Evolutionary conservation across 371 early-diverging fungal genomes (phyloP), one percentile per base, ranked within the genome.

Genomic region (Capillidium rhysosporum): DNA sequence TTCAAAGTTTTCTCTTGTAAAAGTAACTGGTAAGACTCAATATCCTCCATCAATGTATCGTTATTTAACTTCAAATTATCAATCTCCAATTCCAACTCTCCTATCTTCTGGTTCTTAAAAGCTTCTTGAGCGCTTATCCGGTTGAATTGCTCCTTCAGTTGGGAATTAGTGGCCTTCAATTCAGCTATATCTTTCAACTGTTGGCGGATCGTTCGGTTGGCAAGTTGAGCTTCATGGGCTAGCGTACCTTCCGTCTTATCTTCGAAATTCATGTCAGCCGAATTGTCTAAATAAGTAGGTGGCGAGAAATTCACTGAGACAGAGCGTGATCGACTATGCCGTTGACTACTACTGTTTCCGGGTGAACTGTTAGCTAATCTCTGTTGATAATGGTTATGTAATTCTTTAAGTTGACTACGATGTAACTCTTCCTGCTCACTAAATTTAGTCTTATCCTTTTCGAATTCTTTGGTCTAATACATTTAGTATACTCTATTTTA

Each of bases 1-100:
- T 70, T 80, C 64, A 86, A 76, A 2, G 86, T 81, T 60, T 76
- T 80, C 66, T 86, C 82, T 49, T 83, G 82, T 56, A 86, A 58
- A 48, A 89, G 65, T 25, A 82, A 65, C 61, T 87, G 88, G 64
- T 78, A 86, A 43, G 82, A 76, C 63, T 87, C 89, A 64, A 82
- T 85, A 47, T 87, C 89, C 57, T 87, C 86, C 77, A 77, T 76
- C 49, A 87, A 63, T 1, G 75, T 68, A 51, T 66, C 68, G 61
- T 85, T 85, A 52, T 84, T 57, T 38, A 77, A 73, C 40, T 75
- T 75, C 12, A 82, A 69, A 60, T 79, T 80, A 46, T 57, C 56
- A 20, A 73, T 63, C 46, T 82, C 75, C 30, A 69, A 64, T 53
- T 78, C 76, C 20, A 82, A 65, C n/a, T 56, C 38, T 24, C 38